Evolutionary conservation across 371 early-diverging fungal genomes (phyloP).

Genomic region (Zopfochytrium polystomum): DNA sequence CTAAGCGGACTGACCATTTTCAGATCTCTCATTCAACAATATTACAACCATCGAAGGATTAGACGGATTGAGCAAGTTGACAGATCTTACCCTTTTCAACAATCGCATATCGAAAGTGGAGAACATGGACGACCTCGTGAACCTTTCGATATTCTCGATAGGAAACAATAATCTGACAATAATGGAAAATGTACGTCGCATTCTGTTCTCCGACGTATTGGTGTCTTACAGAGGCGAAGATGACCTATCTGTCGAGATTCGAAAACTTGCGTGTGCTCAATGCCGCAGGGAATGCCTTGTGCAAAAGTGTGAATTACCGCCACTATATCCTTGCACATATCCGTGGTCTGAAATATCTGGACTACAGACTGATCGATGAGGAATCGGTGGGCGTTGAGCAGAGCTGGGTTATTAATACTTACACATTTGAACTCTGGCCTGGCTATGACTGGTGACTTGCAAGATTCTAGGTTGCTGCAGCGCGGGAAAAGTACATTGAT

Average conservation of each 20-base stretch:
- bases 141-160: constrained; percentile 50
- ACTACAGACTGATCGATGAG: constrained; percentile 52
- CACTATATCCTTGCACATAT: constrained; percentile 50
- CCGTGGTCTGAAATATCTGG: constrained; percentile 49
- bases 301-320: constrained; percentile 48
- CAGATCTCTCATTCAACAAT: constrained; percentile 58
- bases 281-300: constrained; percentile 47
- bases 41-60: constrained; percentile 47
- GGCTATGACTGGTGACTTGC: no score
- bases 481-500: constrained; percentile 53
- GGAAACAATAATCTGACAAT: constrained; percentile 50
- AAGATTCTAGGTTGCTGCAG: constrained; percentile 34
- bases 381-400: constrained; percentile 41
- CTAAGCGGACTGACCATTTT: constrained; percentile 12
- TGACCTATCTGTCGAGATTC: constrained; percentile 46
- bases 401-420: constrained; percentile 3
- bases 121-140: constrained; percentile 47
- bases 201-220: constrained; percentile 3
- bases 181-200: constrained; percentile 32
- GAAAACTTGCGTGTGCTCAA: constrained; percentile 51
- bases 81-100: constrained; percentile 47
- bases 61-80: constrained; percentile 37
- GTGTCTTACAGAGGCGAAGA: constrained; percentile 21
- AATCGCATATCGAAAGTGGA: constrained; percentile 46
- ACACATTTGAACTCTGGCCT: constrained; percentile 1